Base-by-base conservation (phyloP, 2,329 filamentous ascomycete species). In the Setomelanomma holmii region DNA sequence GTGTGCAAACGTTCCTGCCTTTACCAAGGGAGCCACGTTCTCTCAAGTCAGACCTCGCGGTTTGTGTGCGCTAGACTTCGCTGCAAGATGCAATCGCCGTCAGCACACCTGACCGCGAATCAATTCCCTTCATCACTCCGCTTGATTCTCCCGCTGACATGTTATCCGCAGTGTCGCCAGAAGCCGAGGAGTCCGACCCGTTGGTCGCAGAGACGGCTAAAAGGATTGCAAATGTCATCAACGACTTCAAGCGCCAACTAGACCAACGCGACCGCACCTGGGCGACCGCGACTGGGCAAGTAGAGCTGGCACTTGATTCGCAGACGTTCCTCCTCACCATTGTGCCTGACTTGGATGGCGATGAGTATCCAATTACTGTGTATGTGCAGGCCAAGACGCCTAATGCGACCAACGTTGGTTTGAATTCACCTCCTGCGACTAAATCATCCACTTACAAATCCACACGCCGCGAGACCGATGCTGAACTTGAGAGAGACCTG, bases 191-290 rank as follows among this genome's bases (percentile, higher is more conserved):
- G 43, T 23, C 51, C 20, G 56, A 64, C 47, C 49, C 60, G 24
- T 58, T 67, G 41, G 53, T 65, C 46, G 53, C 58, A 41, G 48
- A 56, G 45, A 58, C 62, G 21, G 61, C 61, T 12, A 45, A 47
- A 22, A 61, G 27, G 41, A 61, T 66, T 27, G 55, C 60, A 30
- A 52, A 56, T 47, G 67, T 65, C 53, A 67, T 72, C 47, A 63
- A 60, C 51, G 52, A 61, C 53, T 59, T 70, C 48, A 63, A 63
- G 50, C 63, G 62, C 48, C 46, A 63, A 30, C 58, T 70, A 33
- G 51, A 63, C 33, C 12, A 54, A 19, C 57, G 58, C 47, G 53
- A 65, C 38, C 55, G 55, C 43, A 49, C 40, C 33, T 59, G 50
- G 39, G 58, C 59, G 35, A 45, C 41, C 24, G 49, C 52, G 19